Conservation (phyloP, 495 filamentous ascomycete genomes). For the Lasiosphaeris hirsuta region DNA sequence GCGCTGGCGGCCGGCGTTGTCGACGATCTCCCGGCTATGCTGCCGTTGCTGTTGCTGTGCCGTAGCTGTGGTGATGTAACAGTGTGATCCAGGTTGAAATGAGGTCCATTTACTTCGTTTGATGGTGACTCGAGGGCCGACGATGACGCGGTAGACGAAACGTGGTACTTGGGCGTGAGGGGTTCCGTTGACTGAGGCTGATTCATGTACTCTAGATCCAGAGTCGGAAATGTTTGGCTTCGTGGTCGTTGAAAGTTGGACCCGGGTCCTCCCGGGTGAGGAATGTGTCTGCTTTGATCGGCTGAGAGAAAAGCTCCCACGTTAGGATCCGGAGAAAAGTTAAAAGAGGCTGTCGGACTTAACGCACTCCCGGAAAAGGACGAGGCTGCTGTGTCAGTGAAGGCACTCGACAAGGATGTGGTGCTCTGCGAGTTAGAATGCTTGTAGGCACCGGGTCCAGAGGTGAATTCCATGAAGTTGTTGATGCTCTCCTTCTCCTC, state of each 20-base stretch:
- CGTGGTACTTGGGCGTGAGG: conserved; percentile 61
- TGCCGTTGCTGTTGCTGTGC: conserved; percentile 53
- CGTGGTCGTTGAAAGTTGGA: conserved; percentile 70
- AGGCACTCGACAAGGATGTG: conserved; percentile 53
- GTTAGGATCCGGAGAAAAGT: conserved; percentile 71
- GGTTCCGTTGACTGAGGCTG: conserved; percentile 60
- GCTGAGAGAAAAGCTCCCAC: conserved; percentile 66
- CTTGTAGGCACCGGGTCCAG: conserved; percentile 48
- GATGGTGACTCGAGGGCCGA: conserved; percentile 70
- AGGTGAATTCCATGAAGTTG: conserved; percentile 48
- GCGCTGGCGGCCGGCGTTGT: conserved; percentile 41
- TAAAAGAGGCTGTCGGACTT: conserved; percentile 82
- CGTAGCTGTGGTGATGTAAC: conserved; percentile 51
- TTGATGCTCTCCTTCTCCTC: conserved; percentile 52
- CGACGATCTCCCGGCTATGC: conserved; percentile 44
- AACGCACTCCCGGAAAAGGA: conserved; percentile 71
- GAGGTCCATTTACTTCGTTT: conserved; percentile 50
- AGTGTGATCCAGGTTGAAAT: conserved; percentile 52
- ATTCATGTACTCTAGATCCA: conserved; percentile 70
- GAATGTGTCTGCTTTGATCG: conserved; percentile 60
- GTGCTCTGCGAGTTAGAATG: conserved; percentile 55
- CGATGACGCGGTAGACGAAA: conserved; percentile 52
- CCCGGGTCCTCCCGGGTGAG: conserved; percentile 36
- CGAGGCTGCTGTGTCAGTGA: conserved; percentile 60
- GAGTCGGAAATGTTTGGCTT: conserved; percentile 85